These are phyloP conservation scores for Balansia obtecta DNA, from an alignment of 2,329 filamentous ascomycete genomes.

Conservation along the genomic window DNA sequence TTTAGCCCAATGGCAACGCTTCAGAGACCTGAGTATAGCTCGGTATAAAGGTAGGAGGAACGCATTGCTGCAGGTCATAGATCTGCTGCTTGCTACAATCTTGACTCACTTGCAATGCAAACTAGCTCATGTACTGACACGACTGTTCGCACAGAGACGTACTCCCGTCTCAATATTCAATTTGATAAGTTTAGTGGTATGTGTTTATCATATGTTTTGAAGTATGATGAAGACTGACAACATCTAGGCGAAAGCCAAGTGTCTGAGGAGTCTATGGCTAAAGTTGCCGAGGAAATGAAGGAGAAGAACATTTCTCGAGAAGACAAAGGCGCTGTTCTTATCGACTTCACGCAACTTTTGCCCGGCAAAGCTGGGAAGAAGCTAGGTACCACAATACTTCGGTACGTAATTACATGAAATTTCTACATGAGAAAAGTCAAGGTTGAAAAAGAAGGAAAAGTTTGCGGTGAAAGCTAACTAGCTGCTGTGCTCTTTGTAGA, in stretches of 20 bases:
- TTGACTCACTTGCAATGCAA: not conserved
- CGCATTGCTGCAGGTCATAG: too few species aligned
- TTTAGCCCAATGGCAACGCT: conserved; percentile 50
- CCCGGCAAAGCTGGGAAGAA: conserved; percentile 55
- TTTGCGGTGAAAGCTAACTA: not conserved
- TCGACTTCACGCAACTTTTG: conserved; percentile 59
- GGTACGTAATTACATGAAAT: conserved; percentile 16
- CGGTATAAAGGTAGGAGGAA: conserved; percentile 37
- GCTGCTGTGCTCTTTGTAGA: conserved; percentile 6
- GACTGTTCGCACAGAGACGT: conserved; percentile 33
- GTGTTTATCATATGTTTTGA: not conserved
- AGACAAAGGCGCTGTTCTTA: conserved; percentile 58
- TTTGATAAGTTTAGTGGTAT: conserved; percentile 50
- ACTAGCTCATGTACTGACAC: not conserved
- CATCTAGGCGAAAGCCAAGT: conserved; percentile 61
- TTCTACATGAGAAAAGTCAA: too few species aligned
- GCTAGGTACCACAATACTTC: conserved; percentile 57
- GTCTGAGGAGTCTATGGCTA: conserved; percentile 51
- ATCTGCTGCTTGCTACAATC: not conserved
- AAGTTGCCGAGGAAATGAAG: conserved; percentile 47
- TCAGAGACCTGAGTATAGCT: conserved; percentile 54
- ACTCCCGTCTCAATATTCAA: conserved; percentile 56
- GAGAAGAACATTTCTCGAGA: conserved; percentile 55
- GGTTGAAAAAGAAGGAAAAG: too few species aligned
- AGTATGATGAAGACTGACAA: not conserved